These are phyloP conservation scores for Grosmannia penicillata DNA, from an alignment of 2,329 filamentous ascomycete genomes.

Conservation along the genomic window DNA sequence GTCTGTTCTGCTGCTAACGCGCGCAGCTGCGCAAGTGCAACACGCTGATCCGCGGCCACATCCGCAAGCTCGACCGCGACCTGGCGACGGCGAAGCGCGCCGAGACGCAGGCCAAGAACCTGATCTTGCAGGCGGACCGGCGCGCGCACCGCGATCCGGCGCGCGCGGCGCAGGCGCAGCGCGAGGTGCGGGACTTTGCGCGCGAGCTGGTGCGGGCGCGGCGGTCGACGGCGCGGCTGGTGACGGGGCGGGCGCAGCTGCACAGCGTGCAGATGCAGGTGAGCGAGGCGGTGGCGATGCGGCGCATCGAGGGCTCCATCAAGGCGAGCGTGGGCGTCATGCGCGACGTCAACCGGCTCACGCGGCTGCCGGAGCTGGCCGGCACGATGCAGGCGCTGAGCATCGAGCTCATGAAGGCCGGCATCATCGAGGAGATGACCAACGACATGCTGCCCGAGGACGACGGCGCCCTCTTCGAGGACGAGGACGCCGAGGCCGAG, in stretches of 20 bases:
- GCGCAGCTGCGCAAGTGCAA: conserved; percentile 88
- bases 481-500: conserved; percentile 60
- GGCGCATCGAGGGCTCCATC: conserved; percentile 91
- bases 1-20: background rate
- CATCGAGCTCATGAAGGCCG: conserved; percentile 80
- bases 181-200: conserved; percentile 79
- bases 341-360: conserved; percentile 85
- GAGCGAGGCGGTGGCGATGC: conserved; percentile 85
- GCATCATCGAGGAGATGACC: conserved; percentile 96
- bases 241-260: conserved; percentile 83
- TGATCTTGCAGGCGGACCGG: conserved; percentile 70
- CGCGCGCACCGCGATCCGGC: conserved; percentile 69
- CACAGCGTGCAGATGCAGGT: conserved; percentile 94
- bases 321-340: conserved; percentile 79
- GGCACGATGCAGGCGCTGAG: conserved; percentile 81
- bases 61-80: conserved; percentile 89
- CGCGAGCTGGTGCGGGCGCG: conserved; percentile 74
- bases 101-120: conserved; percentile 70
- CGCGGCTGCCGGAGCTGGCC: conserved; percentile 72
- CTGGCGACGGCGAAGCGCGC: conserved; percentile 64
- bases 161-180: conserved; percentile 62
- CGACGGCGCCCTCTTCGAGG: conserved; percentile 48
- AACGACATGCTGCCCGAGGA: conserved; percentile 72
- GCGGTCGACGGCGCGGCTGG: conserved; percentile 56
- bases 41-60: conserved; percentile 72